Conservation (phyloP, 768 basidiomycete genomes). For the Porphyrellus cyaneotinctus region DNA sequence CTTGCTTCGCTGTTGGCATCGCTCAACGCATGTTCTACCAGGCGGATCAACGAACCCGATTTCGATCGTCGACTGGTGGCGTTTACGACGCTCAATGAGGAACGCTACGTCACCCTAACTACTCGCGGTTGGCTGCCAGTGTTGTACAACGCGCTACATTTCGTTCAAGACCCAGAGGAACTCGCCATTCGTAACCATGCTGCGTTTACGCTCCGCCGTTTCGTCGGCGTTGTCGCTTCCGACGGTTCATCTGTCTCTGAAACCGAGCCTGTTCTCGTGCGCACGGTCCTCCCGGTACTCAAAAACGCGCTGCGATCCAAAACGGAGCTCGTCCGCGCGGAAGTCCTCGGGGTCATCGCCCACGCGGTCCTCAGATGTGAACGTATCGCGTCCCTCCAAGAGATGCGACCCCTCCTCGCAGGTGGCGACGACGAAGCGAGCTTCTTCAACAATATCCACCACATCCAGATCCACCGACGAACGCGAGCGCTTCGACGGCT, state of each 20-base stretch:
- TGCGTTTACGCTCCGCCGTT: constrained; percentile 68
- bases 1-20: constrained; percentile 56
- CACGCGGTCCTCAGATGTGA: constrained; percentile 66
- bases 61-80: constrained; percentile 81
- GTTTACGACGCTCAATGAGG: constrained; percentile 73
- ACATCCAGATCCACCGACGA: constrained; percentile 89
- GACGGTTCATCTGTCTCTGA: constrained; percentile 34
- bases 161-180: constrained; percentile 87
- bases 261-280: constrained; percentile 54
- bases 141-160: constrained; percentile 77
- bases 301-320: constrained; percentile 77
- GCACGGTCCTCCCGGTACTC: constrained; percentile 69
- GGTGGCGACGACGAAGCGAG: constrained; percentile 91
- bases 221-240: constrained; percentile 56
- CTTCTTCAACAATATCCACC: constrained; percentile 94
- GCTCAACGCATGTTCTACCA: constrained; percentile 83
- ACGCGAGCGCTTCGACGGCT: constrained; percentile 83
- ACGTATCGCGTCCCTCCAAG: constrained; percentile 56
- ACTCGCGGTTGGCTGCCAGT: constrained; percentile 74
- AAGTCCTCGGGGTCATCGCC: constrained; percentile 75
- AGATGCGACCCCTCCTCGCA: constrained; percentile 78
- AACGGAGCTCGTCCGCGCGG: constrained; percentile 82
- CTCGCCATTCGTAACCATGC: constrained; percentile 82
- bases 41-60: constrained; percentile 86
- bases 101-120: constrained; percentile 45